These are phyloP conservation scores for Phytophthora meadii DNA, from an alignment of 352 stramenopile genomes.

Conservation along the genomic window DNA sequence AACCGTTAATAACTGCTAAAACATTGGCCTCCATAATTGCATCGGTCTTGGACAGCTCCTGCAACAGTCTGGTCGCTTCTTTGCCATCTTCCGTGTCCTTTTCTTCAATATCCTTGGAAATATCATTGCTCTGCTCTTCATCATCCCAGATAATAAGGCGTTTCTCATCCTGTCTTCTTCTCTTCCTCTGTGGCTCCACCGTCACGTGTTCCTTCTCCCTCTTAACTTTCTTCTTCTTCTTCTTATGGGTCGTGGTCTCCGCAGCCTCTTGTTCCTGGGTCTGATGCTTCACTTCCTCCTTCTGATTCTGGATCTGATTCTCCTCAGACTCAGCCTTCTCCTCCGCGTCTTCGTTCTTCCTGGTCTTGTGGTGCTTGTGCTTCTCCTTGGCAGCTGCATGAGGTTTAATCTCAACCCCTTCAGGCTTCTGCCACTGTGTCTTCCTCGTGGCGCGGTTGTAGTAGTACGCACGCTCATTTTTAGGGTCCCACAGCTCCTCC, in stretches of 20 bases:
- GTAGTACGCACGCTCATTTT: slow-evolving; percentile 88
- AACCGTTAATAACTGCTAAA: slow-evolving; percentile 83
- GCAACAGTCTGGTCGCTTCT: slow-evolving; percentile 72
- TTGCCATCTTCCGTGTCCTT: slow-evolving; percentile 79
- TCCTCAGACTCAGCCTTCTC: slow-evolving; percentile 8
- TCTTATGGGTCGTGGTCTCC: slow-evolving; percentile 21
- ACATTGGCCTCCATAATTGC: slow-evolving; percentile 88
- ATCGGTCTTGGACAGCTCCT: slow-evolving; percentile 73
- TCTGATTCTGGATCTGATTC: slow-evolving; percentile 22
- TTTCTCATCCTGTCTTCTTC: slow-evolving; percentile 59
- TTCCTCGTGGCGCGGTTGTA: slow-evolving; percentile 84
- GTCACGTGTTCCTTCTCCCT: slow-evolving; percentile 30
- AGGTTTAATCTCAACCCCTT: slow-evolving; percentile 80
- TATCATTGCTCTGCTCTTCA: slow-evolving; percentile 48
- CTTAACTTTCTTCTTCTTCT: slow-evolving; percentile 59
- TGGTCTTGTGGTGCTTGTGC: slow-evolving; percentile 37
- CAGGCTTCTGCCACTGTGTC: slow-evolving; percentile 83
- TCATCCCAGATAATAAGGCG: slow-evolving; percentile 89
- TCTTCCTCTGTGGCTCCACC: slow-evolving; percentile 42
- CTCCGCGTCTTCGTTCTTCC: slow-evolving; percentile 26
- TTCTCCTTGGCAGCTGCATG: slow-evolving; percentile 37
- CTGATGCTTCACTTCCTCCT: slow-evolving; percentile 13
- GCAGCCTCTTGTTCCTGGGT: background rate
- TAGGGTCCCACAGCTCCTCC: slow-evolving; percentile 89
- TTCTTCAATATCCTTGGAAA: slow-evolving; percentile 50